phyloP scores from a whole-genome alignment of 2,329 filamentous ascomycete species.

The Aspergillus sp. region DNA sequence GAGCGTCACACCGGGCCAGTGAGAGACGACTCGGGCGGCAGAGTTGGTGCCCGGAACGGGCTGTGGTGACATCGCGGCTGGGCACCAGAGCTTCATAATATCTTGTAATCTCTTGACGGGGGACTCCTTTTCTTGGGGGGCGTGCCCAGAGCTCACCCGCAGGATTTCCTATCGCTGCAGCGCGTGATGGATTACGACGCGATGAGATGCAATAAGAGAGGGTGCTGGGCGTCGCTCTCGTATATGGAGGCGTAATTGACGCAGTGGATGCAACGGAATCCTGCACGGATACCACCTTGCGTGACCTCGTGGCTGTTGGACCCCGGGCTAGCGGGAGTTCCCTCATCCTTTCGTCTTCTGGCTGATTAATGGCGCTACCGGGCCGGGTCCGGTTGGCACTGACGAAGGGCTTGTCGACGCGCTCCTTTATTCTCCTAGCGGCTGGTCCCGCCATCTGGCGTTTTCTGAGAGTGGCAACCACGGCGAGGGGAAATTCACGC shows the following conservation, averaged over 20 bases:
- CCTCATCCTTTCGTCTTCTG: no score
- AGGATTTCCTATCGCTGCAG: neutral
- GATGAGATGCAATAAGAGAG: no score
- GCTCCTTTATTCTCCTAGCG: no score
- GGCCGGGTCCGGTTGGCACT: no score
- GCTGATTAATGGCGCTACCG: no score
- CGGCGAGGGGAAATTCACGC: no score
- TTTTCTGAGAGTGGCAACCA: no score
- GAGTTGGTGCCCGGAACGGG: neutral
- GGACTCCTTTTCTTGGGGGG: neutral
- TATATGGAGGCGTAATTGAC: neutral
- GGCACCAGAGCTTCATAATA: neutral
- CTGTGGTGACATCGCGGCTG: slow-evolving; percentile 7
- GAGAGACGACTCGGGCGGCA: no score
- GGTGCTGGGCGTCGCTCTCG: neutral
- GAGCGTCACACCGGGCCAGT: no score
- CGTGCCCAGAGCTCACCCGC: no score
- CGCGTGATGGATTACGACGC: neutral
- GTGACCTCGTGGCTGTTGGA: slow-evolving; percentile 4
- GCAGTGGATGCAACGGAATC: neutral
- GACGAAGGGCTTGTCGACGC: no score
- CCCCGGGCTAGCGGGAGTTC: neutral
- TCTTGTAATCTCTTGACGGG: neutral
- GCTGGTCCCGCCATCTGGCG: no score
- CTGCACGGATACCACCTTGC: slow-evolving; percentile 2